Evolutionary conservation across 1,139 yeast species (phyloP).

Genomic region (Scheffersomyces titani): DNA sequence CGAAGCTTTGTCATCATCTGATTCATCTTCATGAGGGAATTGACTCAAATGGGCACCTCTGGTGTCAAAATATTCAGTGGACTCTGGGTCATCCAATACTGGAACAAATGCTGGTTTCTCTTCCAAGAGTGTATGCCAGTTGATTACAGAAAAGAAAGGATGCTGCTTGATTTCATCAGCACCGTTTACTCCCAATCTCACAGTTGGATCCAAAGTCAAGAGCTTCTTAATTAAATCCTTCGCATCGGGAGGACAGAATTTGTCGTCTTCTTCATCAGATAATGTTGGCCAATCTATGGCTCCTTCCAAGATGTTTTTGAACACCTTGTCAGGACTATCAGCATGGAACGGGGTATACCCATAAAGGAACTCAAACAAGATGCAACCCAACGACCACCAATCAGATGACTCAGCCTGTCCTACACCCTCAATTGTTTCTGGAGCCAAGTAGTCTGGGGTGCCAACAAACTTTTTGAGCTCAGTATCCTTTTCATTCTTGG

Average conservation of each 20-base stretch:
- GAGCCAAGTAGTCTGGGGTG: conserved; percentile 96
- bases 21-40: conserved; percentile 56
- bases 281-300: conserved; percentile 83
- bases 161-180: conserved; percentile 78
- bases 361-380: conserved; percentile 84
- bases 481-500: conserved; percentile 50
- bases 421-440: conserved; percentile 87
- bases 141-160: conserved; percentile 68
- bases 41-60: conserved; percentile 80
- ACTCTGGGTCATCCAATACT: conserved; percentile 73
- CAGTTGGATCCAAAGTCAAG: conserved; percentile 60
- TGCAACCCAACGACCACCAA: conserved; percentile 99
- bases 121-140: conserved; percentile 75
- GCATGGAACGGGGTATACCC: conserved; percentile 98
- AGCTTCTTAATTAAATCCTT: conserved; percentile 69
- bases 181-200: conserved; percentile 75
- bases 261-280: conserved; percentile 47
- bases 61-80: conserved; percentile 86
- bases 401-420: conserved; percentile 88
- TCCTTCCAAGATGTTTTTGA: conserved; percentile 73
- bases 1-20: conserved; percentile 20
- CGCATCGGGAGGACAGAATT: conserved; percentile 65
- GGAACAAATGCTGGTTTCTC: conserved; percentile 89
- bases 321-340: conserved; percentile 74
- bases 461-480: conserved; percentile 72